Conservation (phyloP, 805 yeast genomes). For the Candida nemodendra region DNA sequence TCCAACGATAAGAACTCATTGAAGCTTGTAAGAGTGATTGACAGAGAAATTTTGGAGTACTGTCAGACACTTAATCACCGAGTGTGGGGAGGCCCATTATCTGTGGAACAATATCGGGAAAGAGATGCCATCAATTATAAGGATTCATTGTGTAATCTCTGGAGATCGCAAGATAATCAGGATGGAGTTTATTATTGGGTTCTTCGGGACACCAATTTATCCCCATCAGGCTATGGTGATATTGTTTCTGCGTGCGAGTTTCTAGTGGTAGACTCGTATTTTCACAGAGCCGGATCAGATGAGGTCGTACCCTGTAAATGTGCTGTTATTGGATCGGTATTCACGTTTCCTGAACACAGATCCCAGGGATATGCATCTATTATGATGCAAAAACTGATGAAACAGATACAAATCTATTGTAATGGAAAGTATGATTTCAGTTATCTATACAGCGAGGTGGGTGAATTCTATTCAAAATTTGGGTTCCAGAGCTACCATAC, state of each 20-base stretch:
- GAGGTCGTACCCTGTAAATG: constrained; percentile 8
- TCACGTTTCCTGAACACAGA: constrained; percentile 46
- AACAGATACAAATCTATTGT: constrained; percentile 16
- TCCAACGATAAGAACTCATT: too few species aligned
- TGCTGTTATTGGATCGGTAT: constrained; percentile 59
- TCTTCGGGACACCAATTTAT: constrained; percentile 19
- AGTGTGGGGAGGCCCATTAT: constrained; percentile 28
- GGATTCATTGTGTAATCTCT: constrained; percentile 21
- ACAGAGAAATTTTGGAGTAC: constrained; percentile 17
- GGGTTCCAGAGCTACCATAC: constrained; percentile 45
- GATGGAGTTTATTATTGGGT: constrained; percentile 30
- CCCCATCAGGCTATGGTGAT: constrained; percentile 12
- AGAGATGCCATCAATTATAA: constrained; percentile 22
- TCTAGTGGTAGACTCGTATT: constrained; percentile 24
- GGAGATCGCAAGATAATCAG: constrained; percentile 10
- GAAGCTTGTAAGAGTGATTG: constrained; percentile 20
- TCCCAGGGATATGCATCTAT: constrained; percentile 53
- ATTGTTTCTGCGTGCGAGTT: constrained; percentile 33
- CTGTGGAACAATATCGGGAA: constrained; percentile 22
- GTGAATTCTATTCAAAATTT: constrained; percentile 59
- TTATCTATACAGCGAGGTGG: constrained; percentile 71
- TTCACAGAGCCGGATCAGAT: constrained; percentile 4
- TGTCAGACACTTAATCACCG: constrained; percentile 23
- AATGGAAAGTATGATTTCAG: constrained; percentile 33
- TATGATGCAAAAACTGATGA: constrained; percentile 42